Base-by-base conservation (phyloP, 1,139 yeast genomes). In the Debaryomyces subglobosus region DNA sequence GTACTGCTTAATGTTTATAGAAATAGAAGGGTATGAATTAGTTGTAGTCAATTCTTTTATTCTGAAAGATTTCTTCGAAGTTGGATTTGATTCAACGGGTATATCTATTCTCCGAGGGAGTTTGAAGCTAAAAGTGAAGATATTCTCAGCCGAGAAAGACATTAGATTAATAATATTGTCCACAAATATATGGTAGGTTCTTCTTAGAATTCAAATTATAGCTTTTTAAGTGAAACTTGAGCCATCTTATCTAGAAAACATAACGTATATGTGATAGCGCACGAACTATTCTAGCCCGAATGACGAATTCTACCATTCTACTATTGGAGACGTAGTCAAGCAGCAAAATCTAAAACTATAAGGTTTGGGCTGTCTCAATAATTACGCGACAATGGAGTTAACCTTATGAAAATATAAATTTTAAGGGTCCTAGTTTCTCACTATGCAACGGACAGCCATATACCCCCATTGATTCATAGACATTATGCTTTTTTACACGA, bases 21-120 rank as follows among this genome's bases (percentile, higher is more conserved):
- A 46, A 10, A 46, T 15, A 10, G 37, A 32, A 12, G 49, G 49
- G 25, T 37, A 46, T 2, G 49, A 42, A 15, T 16, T 32, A 8
- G 43, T 18, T 10, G 46, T 25, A 5, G 32, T 46, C 18, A 46
- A 38, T 9, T 46, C 46, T 34, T 46, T 46, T 12, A 46, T 43
- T 10, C 24, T 43, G 30, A 36, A 36, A n/a, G 18, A 6, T 35
- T 41, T 40, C 23, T 45, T 45, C 9, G 13, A 34, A 12, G 15
- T 6, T 5, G 20, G 13, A 10, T 13, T 30, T 15, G 20, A 8
- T 5, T 23, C 32, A 10, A 4, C 32, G n/a, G 33, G 15, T 16
- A 16, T 18, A n/a, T 21, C 6, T 21, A 9, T 30, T 40, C 13
- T 41, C 37, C 13, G 24, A 23, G 45, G 45, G 7, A 42, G 39